phyloP scores from a whole-genome alignment of 805 yeast genomes.

The Kuraishia ogatae region DNA sequence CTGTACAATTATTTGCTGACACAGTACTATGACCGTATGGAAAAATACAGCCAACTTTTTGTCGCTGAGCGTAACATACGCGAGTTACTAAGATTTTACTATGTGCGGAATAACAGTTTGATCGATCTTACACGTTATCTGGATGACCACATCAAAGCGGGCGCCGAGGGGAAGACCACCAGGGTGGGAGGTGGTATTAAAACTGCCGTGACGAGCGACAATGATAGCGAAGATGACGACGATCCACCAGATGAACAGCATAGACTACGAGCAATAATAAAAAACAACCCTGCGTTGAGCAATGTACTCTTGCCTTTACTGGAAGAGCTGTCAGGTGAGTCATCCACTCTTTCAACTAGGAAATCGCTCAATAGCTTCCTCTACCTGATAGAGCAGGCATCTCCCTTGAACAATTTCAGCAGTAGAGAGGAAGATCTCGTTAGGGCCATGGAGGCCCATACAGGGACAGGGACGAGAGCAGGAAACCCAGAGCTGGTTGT shows the following conservation, averaged over 20 bases:
- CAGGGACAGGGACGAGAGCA: too few species aligned
- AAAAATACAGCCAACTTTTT: background rate
- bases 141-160: background rate
- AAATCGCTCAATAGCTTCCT: background rate
- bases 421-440: background rate
- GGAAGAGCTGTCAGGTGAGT: background rate
- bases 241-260: background rate
- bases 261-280: background rate
- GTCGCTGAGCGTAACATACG: background rate
- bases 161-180: background rate
- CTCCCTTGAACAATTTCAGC: background rate
- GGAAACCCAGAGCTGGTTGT: background rate
- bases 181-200: background rate
- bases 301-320: background rate
- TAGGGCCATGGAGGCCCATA: background rate
- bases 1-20: constrained; percentile 2
- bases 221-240: background rate
- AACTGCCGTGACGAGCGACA: too few species aligned
- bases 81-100: background rate
- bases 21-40: background rate
- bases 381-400: background rate
- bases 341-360: background rate
- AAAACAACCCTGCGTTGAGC: background rate
- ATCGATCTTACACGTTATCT: background rate
- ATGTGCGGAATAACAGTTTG: background rate